Evolutionary conservation across 495 filamentous ascomycete species (phyloP), one percentile per base, ranked within the genome.

Genomic region (Sporormia fimetaria): DNA sequence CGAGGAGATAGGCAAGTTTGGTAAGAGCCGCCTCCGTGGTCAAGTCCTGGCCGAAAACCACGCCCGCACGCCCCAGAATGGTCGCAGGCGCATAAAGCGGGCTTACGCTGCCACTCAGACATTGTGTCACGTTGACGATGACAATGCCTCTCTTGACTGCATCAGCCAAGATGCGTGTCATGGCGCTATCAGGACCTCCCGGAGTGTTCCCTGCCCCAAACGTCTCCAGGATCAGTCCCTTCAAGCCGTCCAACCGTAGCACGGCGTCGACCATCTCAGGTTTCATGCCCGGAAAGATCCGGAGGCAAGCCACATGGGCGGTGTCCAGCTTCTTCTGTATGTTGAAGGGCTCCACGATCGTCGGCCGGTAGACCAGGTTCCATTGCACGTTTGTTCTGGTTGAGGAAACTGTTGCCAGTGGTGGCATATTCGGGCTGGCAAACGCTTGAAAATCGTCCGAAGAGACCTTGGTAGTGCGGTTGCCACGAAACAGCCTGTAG

Each of bases 171-270:
- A 92, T 82, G 24, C 77, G 78, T 30, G 82, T 92, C 58, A 98
- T 67, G 32, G 76, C 78, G 17, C 78, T 81, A 59, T 96, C 90
- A 23, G 76, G 75, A 4, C 84, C 84, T 22, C 76, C 78, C 1
- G 90, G 90, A 0, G 88, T 84, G 59, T 95, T 98, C 21, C 90
- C 90, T 47, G 87, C 83, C 21, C 90, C 90, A 60, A 95, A 98
- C 0, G 90, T 95, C 67, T 95, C 87, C 18, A 98, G 67, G 14
- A 98, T 77, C 28, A 98, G 62, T 0, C 90, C 90, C 35, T 80
- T 74, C 8, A 98, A 66, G 8, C 78, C 76, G 3, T 83, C 74
- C n/a, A 90, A 60, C 21, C 70, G 68, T 39, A 96, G 66, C 14
- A 98, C 86, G 4, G 80, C 81, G 57, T 93, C 84, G 10, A 98